phyloP scores from a whole-genome alignment of 78 protist genomes.

The Dictyostelium firmibasis region DNA sequence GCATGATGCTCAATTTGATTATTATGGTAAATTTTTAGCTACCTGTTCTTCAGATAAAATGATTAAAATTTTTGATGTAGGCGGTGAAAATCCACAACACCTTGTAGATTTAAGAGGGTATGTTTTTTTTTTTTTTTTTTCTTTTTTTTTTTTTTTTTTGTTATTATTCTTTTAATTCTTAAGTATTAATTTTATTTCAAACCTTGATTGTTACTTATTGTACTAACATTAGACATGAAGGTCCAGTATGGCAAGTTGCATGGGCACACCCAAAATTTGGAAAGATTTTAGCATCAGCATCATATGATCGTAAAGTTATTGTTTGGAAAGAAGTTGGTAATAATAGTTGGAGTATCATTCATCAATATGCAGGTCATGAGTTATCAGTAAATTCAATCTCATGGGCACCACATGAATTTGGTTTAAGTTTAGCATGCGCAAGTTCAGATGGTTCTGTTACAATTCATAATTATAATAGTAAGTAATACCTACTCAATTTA shows the following conservation, averaged over 20 bases:
- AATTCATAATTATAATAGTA: slow-evolving; percentile 78
- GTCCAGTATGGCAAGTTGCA: slow-evolving; percentile 99
- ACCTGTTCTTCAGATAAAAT: slow-evolving; percentile 97
- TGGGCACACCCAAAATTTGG: slow-evolving; percentile 99
- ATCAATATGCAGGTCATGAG: slow-evolving; percentile 86
- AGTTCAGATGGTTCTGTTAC: slow-evolving; percentile 92
- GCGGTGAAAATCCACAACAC: slow-evolving; percentile 55
- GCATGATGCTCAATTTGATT: slow-evolving; percentile 98
- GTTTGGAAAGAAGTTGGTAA: slow-evolving; percentile 93
- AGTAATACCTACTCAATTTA: background rate
- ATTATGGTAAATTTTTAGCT: slow-evolving; percentile 96
- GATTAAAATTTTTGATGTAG: slow-evolving; percentile 91
- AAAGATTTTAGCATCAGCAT: slow-evolving; percentile 95
- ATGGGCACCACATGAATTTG: slow-evolving; percentile 95
- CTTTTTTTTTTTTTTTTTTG: background rate
- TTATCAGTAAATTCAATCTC: slow-evolving; percentile 91
- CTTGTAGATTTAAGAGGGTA: slow-evolving; percentile 87
- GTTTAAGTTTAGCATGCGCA: slow-evolving; percentile 90
- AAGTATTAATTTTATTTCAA: background rate
- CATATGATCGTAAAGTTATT: slow-evolving; percentile 95
- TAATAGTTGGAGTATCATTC: slow-evolving; percentile 76
- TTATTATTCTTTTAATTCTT: background rate
- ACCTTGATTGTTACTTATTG: background rate
- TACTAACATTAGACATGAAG: slow-evolving; percentile 88
- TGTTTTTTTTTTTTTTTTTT: background rate